A percentile compares a stretch with the other conserved stretches of the same genome.
Evolutionary conservation across 306 rosid genomes (phyloP).

Genomic region (Dalbergia cultrata): DNA sequence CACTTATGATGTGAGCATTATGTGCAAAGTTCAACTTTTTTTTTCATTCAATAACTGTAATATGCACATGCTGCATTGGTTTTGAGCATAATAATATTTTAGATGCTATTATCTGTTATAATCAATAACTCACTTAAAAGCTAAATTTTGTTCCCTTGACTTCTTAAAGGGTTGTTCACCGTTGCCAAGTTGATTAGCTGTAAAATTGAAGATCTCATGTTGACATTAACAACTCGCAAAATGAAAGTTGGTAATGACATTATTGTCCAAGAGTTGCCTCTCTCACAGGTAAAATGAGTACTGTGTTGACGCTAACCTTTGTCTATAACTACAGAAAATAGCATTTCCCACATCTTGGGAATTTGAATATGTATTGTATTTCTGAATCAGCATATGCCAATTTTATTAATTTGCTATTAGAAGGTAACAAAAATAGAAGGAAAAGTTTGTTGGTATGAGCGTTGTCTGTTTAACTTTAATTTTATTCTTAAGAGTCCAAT

Average conservation of each 20-base stretch:
- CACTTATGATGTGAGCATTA: conserved; percentile 21
- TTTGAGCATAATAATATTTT: conserved; percentile 12
- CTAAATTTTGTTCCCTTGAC: conserved; percentile 38
- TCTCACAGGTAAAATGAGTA: conserved; percentile 79
- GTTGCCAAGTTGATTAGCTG: conserved; percentile 84
- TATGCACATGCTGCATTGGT: conserved; percentile 4
- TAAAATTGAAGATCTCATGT: conserved; percentile 76
- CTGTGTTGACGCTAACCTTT: conserved; percentile 36
- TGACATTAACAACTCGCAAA: conserved; percentile 87
- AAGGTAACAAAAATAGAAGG: conserved; percentile 20
- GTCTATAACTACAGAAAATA: conserved; percentile 19
- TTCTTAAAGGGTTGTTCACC: conserved; percentile 69
- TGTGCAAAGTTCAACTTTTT: not conserved
- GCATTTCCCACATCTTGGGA: conserved; percentile 9
- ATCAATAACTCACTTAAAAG: conserved; percentile 40
- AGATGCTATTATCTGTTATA: conserved; percentile 11
- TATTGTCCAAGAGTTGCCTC: conserved; percentile 88
- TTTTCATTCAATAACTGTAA: conserved; percentile 12
- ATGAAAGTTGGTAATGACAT: conserved; percentile 92
- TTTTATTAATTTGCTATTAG: conserved; percentile 12
- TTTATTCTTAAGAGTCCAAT: conserved; percentile 25
- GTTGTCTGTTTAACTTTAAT: not conserved
- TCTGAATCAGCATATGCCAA: conserved; percentile 17
- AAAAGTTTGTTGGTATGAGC: conserved; percentile 21
- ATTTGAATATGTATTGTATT: conserved; percentile 28